Evolutionary conservation across 441 rosid genomes (phyloP).

Genomic region (Adansonia rubrostipa): DNA sequence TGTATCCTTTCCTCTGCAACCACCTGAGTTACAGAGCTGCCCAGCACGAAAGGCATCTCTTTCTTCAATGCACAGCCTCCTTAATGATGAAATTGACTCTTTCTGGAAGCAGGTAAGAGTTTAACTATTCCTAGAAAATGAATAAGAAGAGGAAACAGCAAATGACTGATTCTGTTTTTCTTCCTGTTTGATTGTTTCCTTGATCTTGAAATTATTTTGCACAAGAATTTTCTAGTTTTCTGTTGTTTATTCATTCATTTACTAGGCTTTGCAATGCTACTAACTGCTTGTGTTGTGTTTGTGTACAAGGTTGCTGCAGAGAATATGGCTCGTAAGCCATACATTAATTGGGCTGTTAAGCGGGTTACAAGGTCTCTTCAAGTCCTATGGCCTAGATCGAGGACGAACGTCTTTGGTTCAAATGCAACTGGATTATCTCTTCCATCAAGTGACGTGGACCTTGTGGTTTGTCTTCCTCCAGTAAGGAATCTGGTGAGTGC

Average conservation of each 20-base stretch:
- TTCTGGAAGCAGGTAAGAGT: slow-evolving; percentile 85
- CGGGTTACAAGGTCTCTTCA: slow-evolving; percentile 96
- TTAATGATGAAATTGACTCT: slow-evolving; percentile 82
- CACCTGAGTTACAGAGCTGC: slow-evolving; percentile 66
- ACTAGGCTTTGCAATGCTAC: slow-evolving; percentile 15
- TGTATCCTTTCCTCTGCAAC: slow-evolving; percentile 81
- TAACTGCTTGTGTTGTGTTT: slow-evolving; percentile 33
- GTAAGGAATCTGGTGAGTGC: slow-evolving; percentile 92
- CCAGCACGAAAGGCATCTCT: slow-evolving; percentile 61
- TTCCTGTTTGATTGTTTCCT: background rate
- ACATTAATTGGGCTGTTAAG: slow-evolving; percentile 93
- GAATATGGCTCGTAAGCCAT: slow-evolving; percentile 84
- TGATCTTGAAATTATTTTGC: slow-evolving; percentile 13
- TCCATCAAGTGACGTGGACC: slow-evolving; percentile 98
- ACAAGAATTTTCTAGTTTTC: slow-evolving; percentile 24
- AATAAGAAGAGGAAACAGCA: slow-evolving; percentile 14
- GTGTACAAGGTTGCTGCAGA: slow-evolving; percentile 75
- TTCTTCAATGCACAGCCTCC: slow-evolving; percentile 70
- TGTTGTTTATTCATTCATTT: background rate
- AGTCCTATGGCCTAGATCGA: slow-evolving; percentile 97
- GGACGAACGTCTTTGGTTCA: slow-evolving; percentile 92
- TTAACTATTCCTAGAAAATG: slow-evolving; percentile 12
- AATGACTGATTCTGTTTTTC: background rate
- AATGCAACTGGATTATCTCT: slow-evolving; percentile 95
- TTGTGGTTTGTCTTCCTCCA: slow-evolving; percentile 97